Evolutionary conservation across 768 basidiomycete species (phyloP).

Genomic region (Wakefieldia striispora): DNA sequence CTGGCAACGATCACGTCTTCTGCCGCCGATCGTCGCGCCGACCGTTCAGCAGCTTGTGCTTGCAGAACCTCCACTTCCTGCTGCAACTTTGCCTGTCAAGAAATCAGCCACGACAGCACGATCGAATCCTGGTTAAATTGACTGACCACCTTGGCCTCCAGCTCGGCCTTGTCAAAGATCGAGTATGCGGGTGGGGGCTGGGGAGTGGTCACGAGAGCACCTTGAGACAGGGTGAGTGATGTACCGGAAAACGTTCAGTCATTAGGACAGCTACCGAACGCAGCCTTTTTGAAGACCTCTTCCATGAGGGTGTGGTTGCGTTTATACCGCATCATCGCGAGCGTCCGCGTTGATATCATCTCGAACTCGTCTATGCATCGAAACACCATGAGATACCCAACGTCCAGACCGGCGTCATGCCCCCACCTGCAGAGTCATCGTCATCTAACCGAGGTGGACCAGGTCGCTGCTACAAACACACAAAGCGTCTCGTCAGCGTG

Average conservation of each 20-base stretch:
- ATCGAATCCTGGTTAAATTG: background rate
- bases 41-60: conserved; percentile 46
- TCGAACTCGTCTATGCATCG: conserved; percentile 55
- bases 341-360: conserved; percentile 66
- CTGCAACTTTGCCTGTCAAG: conserved; percentile 50
- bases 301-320: conserved; percentile 86
- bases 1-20: conserved; percentile 31
- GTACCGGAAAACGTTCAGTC: too few species aligned
- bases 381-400: background rate
- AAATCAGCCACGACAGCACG: background rate
- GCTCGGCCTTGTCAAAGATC: conserved; percentile 55
- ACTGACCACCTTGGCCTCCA: conserved; percentile 55
- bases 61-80: conserved; percentile 58
- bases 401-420: background rate
- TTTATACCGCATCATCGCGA: conserved; percentile 69
- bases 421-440: conserved; percentile 67
- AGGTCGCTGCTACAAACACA: conserved; percentile 26
- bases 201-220: conserved; percentile 41
- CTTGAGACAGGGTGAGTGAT: conserved; percentile 26
- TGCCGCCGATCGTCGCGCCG: conserved; percentile 30
- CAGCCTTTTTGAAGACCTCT: conserved; percentile 74
- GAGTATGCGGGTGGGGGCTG: conserved; percentile 53
- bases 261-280: conserved; percentile 43
- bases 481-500: background rate
- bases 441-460: conserved; percentile 41